These are phyloP conservation scores for Epichloe festucae DNA, from an alignment of 2,329 filamentous ascomycete species.

Conservation along the genomic window DNA sequence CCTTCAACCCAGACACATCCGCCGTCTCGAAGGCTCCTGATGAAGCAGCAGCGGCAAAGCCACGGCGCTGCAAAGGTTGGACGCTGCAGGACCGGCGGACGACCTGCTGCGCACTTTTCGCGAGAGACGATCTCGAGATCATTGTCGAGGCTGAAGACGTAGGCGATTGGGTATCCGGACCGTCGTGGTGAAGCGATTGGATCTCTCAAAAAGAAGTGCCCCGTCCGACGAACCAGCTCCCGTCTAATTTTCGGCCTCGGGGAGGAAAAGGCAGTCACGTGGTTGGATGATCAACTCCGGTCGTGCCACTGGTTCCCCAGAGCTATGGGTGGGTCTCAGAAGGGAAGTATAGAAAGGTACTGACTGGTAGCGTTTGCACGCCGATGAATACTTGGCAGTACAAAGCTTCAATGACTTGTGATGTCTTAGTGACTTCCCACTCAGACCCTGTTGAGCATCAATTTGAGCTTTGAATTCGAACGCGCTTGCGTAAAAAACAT, in stretches of 20 bases:
- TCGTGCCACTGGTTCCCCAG: not conserved
- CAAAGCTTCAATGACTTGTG: too few species aligned
- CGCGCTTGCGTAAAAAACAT: too few species aligned
- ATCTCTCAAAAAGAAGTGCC: conserved; percentile 28
- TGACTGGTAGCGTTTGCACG: too few species aligned
- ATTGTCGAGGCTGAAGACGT: conserved; percentile 45
- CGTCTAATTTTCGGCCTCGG: conserved; percentile 31
- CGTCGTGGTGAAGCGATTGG: conserved; percentile 27
- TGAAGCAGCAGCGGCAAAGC: conserved; percentile 45
- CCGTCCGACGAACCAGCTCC: conserved; percentile 25
- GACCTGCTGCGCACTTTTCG: conserved; percentile 45
- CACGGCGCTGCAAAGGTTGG: conserved; percentile 35
- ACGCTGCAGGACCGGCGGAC: conserved; percentile 45
- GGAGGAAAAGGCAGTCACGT: conserved; percentile 22
- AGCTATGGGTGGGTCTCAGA: not conserved
- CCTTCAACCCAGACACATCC: conserved; percentile 79
- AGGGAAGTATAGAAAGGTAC: not conserved
- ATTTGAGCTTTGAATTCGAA: too few species aligned
- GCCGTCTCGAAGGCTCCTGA: conserved; percentile 80
- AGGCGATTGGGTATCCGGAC: conserved; percentile 38
- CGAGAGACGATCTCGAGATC: conserved; percentile 49
- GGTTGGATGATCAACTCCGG: conserved; percentile 11
- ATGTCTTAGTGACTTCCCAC: too few species aligned
- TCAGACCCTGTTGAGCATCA: too few species aligned
- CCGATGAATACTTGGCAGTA: too few species aligned